phyloP scores from a whole-genome alignment of 2,329 filamentous ascomycete species.

The Pestalotiopsis sp. region DNA sequence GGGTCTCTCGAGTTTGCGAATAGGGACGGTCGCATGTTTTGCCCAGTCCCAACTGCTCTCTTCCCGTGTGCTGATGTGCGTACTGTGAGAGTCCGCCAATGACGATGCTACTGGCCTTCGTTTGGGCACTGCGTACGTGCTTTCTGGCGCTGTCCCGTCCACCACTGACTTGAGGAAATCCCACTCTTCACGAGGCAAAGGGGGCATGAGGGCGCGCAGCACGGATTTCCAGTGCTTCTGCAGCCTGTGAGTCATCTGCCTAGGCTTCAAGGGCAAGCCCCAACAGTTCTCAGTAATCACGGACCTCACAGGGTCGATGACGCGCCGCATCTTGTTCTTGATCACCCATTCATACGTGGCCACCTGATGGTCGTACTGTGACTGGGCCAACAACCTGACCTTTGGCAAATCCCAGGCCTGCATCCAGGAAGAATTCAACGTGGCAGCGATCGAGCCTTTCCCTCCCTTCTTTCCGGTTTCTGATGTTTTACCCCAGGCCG shows the following conservation, averaged over 20 bases:
- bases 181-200: slow-evolving; percentile 55
- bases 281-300: slow-evolving; percentile 49
- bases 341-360: slow-evolving; percentile 17
- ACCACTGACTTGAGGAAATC: slow-evolving; percentile 50
- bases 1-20: slow-evolving; percentile 37
- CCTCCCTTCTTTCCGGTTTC: neutral
- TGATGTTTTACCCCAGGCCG: neutral
- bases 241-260: slow-evolving; percentile 40
- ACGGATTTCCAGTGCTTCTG: slow-evolving; percentile 48
- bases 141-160: slow-evolving; percentile 35
- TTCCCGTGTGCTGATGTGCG: neutral
- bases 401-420: slow-evolving; percentile 50
- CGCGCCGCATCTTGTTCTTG: slow-evolving; percentile 27
- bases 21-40: slow-evolving; percentile 38
- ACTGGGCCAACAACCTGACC: slow-evolving; percentile 39
- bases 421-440: slow-evolving; percentile 38
- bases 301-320: slow-evolving; percentile 31
- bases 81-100: neutral
- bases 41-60: slow-evolving; percentile 43
- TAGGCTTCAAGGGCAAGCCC: slow-evolving; percentile 43
- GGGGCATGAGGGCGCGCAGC: slow-evolving; percentile 51
- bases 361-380: slow-evolving; percentile 38
- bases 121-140: slow-evolving; percentile 38
- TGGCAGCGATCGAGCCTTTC: neutral
- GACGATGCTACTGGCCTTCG: slow-evolving; percentile 32